A percentile compares a stretch with the other conserved stretches of the same genome.
phyloP scores from a whole-genome alignment of 1,284 basidiomycete species.

The Pascua sp. region DNA sequence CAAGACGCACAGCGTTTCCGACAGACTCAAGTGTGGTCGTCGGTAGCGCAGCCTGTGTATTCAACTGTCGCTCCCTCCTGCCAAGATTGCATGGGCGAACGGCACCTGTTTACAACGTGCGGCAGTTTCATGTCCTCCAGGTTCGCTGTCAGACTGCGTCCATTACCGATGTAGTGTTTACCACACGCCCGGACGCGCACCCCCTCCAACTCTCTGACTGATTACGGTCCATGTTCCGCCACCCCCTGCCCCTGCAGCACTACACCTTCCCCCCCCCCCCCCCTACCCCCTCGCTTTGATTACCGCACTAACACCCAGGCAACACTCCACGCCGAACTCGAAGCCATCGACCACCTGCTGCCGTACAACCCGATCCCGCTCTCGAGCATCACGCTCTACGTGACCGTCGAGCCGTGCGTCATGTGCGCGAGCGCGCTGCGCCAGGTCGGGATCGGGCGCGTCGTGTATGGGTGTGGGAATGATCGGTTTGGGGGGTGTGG shows the following conservation, averaged over 20 bases:
- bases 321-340: conserved; percentile 94
- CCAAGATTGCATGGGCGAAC: too few species aligned
- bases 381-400: conserved; percentile 80
- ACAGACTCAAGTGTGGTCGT: too few species aligned
- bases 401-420: conserved; percentile 98
- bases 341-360: conserved; percentile 89
- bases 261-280: neutral
- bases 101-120: too few species aligned
- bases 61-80: too few species aligned
- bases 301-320: conserved; percentile 58
- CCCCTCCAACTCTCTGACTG: neutral
- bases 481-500: conserved; percentile 97
- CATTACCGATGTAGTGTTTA: too few species aligned
- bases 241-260: neutral
- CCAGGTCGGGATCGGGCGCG: conserved; percentile 85
- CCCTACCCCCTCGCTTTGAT: too few species aligned
- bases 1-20: too few species aligned
- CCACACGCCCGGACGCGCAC: too few species aligned
- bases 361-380: conserved; percentile 63
- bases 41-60: too few species aligned
- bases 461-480: conserved; percentile 92
- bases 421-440: conserved; percentile 97
- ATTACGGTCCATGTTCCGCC: too few species aligned
- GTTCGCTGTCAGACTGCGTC: too few species aligned
- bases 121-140: too few species aligned